Conservation (phyloP, 768 basidiomycete species). For the Brasilioporus rufonigricans region DNA sequence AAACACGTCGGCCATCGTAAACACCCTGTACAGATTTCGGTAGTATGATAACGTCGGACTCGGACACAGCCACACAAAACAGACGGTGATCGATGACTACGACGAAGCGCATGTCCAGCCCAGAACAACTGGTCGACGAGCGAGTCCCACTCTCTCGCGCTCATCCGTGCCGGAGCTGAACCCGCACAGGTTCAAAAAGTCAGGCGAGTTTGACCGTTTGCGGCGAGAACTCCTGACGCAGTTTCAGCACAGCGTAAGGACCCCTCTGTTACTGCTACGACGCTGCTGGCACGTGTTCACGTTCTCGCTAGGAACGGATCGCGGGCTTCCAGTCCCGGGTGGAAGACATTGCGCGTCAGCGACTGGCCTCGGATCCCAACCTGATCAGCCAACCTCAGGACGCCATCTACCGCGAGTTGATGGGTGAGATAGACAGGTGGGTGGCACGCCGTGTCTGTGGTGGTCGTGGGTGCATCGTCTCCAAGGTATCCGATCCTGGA, state of each 20-base stretch:
- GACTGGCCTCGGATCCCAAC: conserved; percentile 52
- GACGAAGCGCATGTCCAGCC: conserved; percentile 51
- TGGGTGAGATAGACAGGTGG: conserved; percentile 74
- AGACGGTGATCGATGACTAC: conserved; percentile 31
- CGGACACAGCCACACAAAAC: conserved; percentile 12
- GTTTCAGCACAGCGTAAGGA: conserved; percentile 56
- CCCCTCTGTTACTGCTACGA: neutral
- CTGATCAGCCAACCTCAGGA: conserved; percentile 53
- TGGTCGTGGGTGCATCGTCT: neutral
- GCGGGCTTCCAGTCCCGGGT: conserved; percentile 55
- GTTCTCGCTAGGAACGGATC: conserved; percentile 43
- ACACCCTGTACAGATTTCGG: neutral
- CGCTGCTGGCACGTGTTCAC: neutral
- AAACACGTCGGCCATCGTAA: conserved; percentile 43
- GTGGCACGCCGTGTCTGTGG: neutral
- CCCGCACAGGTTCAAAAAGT: conserved; percentile 67
- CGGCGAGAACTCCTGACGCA: conserved; percentile 60
- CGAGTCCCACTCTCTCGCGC: conserved; percentile 28
- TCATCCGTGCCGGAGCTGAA: neutral
- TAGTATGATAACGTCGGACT: neutral
- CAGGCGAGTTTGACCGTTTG: conserved; percentile 74
- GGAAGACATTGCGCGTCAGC: conserved; percentile 58
- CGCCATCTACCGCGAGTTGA: conserved; percentile 54
- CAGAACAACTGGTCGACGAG: conserved; percentile 65
- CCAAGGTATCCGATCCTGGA: conserved; percentile 64